Evolutionary conservation across 345 rosid genomes (phyloP).

Genomic region (Bretschneidera sinensis): DNA sequence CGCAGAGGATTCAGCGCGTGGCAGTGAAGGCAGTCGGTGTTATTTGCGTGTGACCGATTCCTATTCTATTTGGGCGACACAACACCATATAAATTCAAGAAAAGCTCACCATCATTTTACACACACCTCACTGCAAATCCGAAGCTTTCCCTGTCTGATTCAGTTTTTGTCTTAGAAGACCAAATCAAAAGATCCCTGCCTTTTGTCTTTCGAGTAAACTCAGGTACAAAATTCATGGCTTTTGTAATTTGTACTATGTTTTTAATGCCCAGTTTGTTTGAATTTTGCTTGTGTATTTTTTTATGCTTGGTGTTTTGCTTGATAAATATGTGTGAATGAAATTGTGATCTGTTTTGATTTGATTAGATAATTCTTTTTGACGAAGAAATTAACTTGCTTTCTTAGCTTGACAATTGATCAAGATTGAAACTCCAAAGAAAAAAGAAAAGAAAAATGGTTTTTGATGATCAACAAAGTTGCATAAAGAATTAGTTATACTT

Average conservation of each 20-base stretch:
- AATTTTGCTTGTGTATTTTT: no score
- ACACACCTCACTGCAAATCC: neutral
- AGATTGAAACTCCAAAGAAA: no score
- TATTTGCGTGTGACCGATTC: neutral
- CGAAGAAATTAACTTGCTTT: no score
- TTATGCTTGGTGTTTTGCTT: no score
- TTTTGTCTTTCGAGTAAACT: neutral
- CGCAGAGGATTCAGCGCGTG: neutral
- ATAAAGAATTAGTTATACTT: no score
- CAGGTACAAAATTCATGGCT: neutral
- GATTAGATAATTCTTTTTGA: no score
- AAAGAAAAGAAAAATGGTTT: no score
- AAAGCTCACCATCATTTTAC: neutral
- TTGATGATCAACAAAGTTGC: no score
- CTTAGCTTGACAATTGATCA: no score
- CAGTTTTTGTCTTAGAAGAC: neutral
- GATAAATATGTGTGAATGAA: no score
- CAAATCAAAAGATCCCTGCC: neutral
- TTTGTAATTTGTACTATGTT: neutral
- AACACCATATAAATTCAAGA: neutral
- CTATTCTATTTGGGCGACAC: neutral
- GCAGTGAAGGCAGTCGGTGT: neutral
- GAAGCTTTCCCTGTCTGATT: neutral
- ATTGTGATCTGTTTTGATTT: no score
- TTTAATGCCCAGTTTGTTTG: neutral